These are phyloP conservation scores for Trematosphaeria pertusa DNA, from an alignment of 2,329 filamentous ascomycete genomes.

Conservation along the genomic window DNA sequence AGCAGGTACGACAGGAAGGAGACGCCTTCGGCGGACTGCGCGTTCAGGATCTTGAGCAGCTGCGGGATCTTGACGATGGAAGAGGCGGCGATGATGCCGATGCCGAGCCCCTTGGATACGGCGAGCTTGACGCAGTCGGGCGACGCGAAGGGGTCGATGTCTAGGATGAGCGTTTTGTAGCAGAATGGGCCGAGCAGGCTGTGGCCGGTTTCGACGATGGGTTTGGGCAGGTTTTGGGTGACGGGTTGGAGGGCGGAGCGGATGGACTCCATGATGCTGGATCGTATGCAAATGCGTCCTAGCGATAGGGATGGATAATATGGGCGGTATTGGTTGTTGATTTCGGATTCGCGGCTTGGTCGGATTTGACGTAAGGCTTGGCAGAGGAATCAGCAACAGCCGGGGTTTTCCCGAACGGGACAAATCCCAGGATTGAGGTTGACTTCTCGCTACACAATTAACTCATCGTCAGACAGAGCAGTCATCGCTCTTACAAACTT, in stretches of 20 bases:
- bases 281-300: background rate
- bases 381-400: background rate
- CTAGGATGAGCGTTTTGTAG: constrained; percentile 84
- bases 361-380: background rate
- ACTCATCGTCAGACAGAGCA: too few relatives aligned
- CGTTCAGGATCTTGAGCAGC: constrained; percentile 87
- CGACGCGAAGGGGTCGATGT: constrained; percentile 77
- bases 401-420: background rate
- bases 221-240: constrained; percentile 54
- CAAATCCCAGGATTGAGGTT: too few relatives aligned
- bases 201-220: constrained; percentile 41
- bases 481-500: too few relatives aligned
- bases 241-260: constrained; percentile 53
- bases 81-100: constrained; percentile 90
- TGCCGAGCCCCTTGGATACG: constrained; percentile 89
- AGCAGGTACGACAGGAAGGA: constrained; percentile 91
- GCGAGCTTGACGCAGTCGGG: constrained; percentile 85
- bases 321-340: background rate
- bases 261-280: constrained; percentile 52
- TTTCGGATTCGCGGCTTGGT: background rate
- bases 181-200: constrained; percentile 79
- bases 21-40: constrained; percentile 81
- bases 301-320: background rate
- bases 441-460: too few relatives aligned
- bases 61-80: constrained; percentile 96